Evolutionary conservation across 345 rosid species (phyloP).

Genomic region (Heritiera littoralis): DNA sequence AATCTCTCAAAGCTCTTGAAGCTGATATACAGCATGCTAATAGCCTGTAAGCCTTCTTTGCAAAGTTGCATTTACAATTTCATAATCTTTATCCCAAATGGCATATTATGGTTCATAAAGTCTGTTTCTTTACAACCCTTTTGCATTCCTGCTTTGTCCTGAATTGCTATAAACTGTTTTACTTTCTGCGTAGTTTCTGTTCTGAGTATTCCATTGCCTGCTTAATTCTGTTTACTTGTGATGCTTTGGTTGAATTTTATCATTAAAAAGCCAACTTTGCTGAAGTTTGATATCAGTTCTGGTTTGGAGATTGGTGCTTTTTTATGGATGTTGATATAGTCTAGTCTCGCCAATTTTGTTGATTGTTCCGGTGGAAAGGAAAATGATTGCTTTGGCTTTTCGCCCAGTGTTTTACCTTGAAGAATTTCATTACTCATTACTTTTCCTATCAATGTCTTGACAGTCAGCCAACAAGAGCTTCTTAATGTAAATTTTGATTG

Average conservation of each 20-base stretch:
- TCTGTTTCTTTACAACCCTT: background rate
- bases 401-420: background rate
- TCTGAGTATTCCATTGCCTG: background rate
- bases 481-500: background rate
- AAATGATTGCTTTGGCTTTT: background rate
- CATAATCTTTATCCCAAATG: background rate
- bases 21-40: constrained; percentile 71
- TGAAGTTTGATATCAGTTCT: background rate
- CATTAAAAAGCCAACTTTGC: background rate
- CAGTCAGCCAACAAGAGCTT: background rate
- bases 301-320: background rate
- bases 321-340: background rate
- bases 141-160: background rate
- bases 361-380: background rate
- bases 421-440: background rate
- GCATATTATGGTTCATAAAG: background rate
- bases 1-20: constrained; percentile 63
- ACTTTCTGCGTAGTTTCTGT: background rate
- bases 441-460: background rate
- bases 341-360: background rate
- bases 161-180: background rate
- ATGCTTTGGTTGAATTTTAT: background rate
- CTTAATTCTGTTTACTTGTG: background rate
- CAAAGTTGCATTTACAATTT: background rate
- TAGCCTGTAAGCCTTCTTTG: constrained; percentile 42